These are phyloP conservation scores for Beauveria bassiana DNA, from an alignment of 2,329 filamentous ascomycete genomes.

Conservation along the genomic window DNA sequence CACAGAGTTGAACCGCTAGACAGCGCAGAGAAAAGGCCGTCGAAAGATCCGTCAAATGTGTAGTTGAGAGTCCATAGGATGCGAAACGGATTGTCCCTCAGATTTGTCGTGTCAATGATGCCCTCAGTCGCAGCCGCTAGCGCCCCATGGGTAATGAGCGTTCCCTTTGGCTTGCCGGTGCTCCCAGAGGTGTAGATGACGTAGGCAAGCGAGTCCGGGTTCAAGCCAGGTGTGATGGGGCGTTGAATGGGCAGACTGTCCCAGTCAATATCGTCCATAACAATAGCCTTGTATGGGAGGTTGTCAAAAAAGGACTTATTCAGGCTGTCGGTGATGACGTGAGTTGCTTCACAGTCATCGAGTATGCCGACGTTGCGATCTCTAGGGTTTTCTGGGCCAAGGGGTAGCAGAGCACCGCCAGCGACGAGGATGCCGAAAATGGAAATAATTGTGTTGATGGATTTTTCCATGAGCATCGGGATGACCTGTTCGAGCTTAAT, in stretches of 20 bases:
- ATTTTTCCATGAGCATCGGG: not conserved
- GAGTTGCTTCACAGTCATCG: not conserved
- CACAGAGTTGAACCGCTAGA: conserved; percentile 14
- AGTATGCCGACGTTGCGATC: not conserved
- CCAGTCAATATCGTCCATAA: not conserved
- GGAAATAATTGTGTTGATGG: not conserved
- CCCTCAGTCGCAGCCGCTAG: not conserved
- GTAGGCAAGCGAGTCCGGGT: not conserved
- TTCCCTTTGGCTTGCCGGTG: not conserved
- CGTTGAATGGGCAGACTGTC: not conserved
- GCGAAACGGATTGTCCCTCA: not conserved
- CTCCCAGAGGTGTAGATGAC: not conserved
- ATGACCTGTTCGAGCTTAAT: not conserved
- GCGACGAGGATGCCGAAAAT: not conserved
- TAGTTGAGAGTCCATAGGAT: conserved; percentile 16
- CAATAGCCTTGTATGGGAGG: not conserved
- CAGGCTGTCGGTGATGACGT: not conserved
- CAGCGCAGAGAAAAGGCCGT: conserved; percentile 11
- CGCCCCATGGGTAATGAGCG: not conserved
- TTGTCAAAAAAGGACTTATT: not conserved
- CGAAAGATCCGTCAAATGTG: conserved; percentile 14
- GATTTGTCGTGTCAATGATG: not conserved
- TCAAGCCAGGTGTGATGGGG: not conserved
- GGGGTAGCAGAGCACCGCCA: not conserved
- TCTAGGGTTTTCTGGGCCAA: not conserved